These are phyloP conservation scores for Candida schatavii DNA, from an alignment of 805 yeast genomes.

Conservation along the genomic window DNA sequence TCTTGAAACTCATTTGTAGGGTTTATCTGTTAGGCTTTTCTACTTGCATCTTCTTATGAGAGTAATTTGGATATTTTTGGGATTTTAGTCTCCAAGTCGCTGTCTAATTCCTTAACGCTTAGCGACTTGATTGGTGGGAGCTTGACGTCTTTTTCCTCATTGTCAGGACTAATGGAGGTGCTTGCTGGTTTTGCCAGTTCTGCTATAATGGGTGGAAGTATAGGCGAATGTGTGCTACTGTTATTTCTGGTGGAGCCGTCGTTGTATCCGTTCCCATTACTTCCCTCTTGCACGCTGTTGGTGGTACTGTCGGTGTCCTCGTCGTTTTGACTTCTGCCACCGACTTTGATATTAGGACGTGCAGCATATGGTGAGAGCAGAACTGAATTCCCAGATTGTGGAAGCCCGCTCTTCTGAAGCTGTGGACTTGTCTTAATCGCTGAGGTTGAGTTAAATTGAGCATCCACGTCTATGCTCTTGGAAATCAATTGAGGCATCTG, in stretches of 20 bases:
- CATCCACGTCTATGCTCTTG: neutral
- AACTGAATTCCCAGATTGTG: neutral
- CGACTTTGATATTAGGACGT: neutral
- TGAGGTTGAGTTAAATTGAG: neutral
- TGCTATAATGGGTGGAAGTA: constrained; percentile 4
- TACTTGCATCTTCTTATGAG: too few relatives aligned
- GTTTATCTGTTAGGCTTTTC: too few relatives aligned
- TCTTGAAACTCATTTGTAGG: too few relatives aligned
- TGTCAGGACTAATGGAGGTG: neutral
- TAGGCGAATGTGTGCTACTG: constrained; percentile 3
- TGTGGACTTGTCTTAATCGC: neutral
- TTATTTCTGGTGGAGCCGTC: neutral
- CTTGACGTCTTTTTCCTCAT: constrained; percentile 10
- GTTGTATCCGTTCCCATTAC: neutral
- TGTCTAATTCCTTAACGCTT: constrained; percentile 9
- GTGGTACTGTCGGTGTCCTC: neutral
- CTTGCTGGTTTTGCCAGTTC: neutral
- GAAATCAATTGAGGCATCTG: constrained; percentile 1
- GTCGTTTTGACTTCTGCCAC: neutral
- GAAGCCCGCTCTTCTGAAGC: neutral
- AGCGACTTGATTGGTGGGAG: constrained; percentile 18
- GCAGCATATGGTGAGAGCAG: neutral
- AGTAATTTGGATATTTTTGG: constrained; percentile 23
- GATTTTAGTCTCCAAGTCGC: constrained; percentile 10
- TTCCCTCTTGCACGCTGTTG: neutral